phyloP scores from a whole-genome alignment of 306 rosid species.

The Senna tora region DNA sequence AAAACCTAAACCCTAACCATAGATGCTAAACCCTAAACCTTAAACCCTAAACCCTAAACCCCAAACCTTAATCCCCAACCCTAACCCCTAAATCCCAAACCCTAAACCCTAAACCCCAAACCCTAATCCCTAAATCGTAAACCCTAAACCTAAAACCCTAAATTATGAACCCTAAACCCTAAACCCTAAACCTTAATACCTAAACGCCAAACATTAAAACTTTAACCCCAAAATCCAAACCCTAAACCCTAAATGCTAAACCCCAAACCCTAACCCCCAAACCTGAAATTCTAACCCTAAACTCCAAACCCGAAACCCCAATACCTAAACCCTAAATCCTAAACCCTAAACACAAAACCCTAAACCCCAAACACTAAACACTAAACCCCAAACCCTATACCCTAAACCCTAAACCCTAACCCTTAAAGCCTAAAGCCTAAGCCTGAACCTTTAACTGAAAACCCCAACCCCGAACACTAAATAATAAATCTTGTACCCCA shows the following conservation, averaged over 20 bases:
- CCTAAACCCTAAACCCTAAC: conserved; percentile 2
- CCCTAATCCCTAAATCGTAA: too few relatives aligned
- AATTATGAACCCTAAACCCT: conserved; percentile 12
- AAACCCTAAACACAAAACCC: too few relatives aligned
- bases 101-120: conserved; percentile 33
- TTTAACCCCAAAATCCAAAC: too few relatives aligned
- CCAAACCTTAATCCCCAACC: conserved; percentile 19
- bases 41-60: conserved; percentile 34
- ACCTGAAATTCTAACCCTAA: too few relatives aligned
- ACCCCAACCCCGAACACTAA: background rate
- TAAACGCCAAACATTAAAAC: too few relatives aligned
- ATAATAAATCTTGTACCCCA: conserved; percentile 3
- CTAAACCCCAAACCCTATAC: conserved; percentile 1
- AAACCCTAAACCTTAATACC: too few relatives aligned
- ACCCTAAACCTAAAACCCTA: background rate
- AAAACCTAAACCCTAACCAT: conserved; percentile 19
- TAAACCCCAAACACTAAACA: too few relatives aligned
- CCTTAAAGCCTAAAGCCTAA: conserved; percentile 4
- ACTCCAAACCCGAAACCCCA: too few relatives aligned
- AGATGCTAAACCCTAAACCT: conserved; percentile 21
- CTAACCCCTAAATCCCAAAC: conserved; percentile 18
- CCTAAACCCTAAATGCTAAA: too few relatives aligned
- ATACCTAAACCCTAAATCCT: too few relatives aligned
- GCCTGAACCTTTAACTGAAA: too few relatives aligned
- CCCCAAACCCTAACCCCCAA: too few relatives aligned